Evolutionary conservation across 345 rosid genomes (phyloP).

Genomic region (Barbarea vulgaris): DNA sequence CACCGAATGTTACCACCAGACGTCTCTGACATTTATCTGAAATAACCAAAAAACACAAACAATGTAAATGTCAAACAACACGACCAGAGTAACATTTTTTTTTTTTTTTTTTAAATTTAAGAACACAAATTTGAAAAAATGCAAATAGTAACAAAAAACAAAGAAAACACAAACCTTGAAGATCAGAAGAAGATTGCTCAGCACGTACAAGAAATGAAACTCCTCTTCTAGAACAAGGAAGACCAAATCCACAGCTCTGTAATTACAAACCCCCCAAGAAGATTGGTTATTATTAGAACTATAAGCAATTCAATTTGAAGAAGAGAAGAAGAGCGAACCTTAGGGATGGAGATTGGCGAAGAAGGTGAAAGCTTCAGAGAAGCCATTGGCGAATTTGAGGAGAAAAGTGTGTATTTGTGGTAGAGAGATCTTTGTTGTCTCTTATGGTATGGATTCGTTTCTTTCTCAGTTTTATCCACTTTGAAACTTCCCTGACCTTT

Average conservation of each 20-base stretch:
- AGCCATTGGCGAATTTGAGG: slow-evolving; percentile 53
- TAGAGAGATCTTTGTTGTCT: slow-evolving; percentile 18
- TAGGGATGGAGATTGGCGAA: slow-evolving; percentile 58
- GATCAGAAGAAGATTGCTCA: slow-evolving; percentile 53
- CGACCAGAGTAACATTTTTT: background rate
- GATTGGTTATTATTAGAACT: slow-evolving; percentile 14
- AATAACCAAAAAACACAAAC: background rate
- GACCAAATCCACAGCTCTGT: slow-evolving; percentile 42
- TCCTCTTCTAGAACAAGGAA: slow-evolving; percentile 49
- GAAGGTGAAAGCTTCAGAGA: slow-evolving; percentile 65
- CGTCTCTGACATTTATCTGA: slow-evolving; percentile 71
- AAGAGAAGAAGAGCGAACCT: slow-evolving; percentile 45
- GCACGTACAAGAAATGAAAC: slow-evolving; percentile 59
- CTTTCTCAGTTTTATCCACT: slow-evolving; percentile 37
- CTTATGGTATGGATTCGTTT: slow-evolving; percentile 28
- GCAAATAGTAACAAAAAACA: background rate
- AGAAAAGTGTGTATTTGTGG: slow-evolving; percentile 34
- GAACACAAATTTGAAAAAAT: background rate
- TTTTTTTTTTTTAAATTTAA: too few relatives aligned
- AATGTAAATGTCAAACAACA: background rate
- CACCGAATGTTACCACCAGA: slow-evolving; percentile 58
- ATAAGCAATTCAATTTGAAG: slow-evolving; percentile 2
- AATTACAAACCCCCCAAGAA: slow-evolving; percentile 36
- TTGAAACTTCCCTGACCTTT: slow-evolving; percentile 38
- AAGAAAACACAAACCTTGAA: slow-evolving; percentile 47